These are phyloP conservation scores for Hemisphaericaspora subhashii DNA, from an alignment of 1,139 yeast genomes.

Conservation along the genomic window DNA sequence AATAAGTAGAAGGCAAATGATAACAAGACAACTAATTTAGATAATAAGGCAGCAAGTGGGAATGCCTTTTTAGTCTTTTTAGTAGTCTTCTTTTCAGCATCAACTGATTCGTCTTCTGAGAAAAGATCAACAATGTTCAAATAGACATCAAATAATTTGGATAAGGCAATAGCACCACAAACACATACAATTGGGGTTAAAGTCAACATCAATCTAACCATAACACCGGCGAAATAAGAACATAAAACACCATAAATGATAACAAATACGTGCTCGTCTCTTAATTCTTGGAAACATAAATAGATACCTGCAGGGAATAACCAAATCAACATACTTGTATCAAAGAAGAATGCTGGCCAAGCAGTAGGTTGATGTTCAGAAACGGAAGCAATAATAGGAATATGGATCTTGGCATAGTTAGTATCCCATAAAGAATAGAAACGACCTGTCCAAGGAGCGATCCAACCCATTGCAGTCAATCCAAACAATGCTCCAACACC, in stretches of 20 bases:
- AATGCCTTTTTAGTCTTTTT: constrained; percentile 16
- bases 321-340: constrained; percentile 91
- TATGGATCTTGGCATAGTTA: constrained; percentile 93
- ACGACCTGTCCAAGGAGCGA: constrained; percentile 99
- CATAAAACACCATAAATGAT: constrained; percentile 89
- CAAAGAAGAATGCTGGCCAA: constrained; percentile 98
- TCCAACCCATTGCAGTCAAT: constrained; percentile 86
- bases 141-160: constrained; percentile 81
- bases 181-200: constrained; percentile 96
- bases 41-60: constrained; percentile 40
- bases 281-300: constrained; percentile 82
- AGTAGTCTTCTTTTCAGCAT: constrained; percentile 9
- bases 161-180: constrained; percentile 80
- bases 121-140: constrained; percentile 60
- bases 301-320: constrained; percentile 97
- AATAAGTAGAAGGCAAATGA: constrained; percentile 74
- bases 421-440: constrained; percentile 99
- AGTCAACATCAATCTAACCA: constrained; percentile 97
- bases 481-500: constrained; percentile 74
- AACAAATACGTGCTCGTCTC: constrained; percentile 90
- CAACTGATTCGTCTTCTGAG: constrained; percentile 13
- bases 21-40: constrained; percentile 64
- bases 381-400: constrained; percentile 98
- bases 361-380: constrained; percentile 99
- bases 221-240: constrained; percentile 97